A percentile compares a stretch with the other conserved stretches of the same genome.
Conservation (phyloP, 2,329 filamentous ascomycete species). For the Tolypocladium capitatum region DNA sequence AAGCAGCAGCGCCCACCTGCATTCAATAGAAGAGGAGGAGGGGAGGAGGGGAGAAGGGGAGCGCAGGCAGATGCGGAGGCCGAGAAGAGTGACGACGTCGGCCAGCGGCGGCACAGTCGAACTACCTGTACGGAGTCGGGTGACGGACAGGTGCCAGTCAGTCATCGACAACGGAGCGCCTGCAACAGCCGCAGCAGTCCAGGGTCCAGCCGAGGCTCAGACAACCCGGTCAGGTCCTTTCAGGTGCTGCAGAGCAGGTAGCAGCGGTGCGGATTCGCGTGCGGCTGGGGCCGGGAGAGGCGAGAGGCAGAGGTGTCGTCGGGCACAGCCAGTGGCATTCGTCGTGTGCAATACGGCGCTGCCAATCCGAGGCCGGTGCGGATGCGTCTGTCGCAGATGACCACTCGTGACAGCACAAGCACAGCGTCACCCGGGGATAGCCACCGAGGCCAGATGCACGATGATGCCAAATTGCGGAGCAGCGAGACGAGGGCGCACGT, state of each 20-base stretch:
- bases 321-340: neutral
- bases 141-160: conserved; percentile 6
- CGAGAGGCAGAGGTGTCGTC: neutral
- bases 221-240: no score
- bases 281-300: neutral
- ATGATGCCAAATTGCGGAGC: conserved; percentile 1
- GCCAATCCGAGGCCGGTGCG: neutral
- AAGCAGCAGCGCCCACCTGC: conserved; percentile 59
- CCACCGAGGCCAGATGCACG: conserved; percentile 2
- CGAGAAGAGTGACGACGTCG: conserved; percentile 8
- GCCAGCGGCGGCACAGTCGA: conserved; percentile 14
- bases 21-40: conserved; percentile 16
- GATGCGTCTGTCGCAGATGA: conserved; percentile 1
- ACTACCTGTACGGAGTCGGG: conserved; percentile 13
- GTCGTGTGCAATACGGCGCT: neutral
- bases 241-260: neutral
- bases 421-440: neutral
- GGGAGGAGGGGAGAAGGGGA: conserved; percentile 13
- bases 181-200: neutral
- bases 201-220: neutral
- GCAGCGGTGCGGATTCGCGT: neutral
- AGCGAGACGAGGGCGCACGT: neutral
- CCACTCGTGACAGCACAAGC: neutral
- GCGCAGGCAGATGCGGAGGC: conserved; percentile 16
- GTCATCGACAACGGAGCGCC: neutral